Evolutionary conservation across 441 rosid species (phyloP), one percentile per base, ranked within the genome.

Genomic region (Pelargonium cotyledonis): DNA sequence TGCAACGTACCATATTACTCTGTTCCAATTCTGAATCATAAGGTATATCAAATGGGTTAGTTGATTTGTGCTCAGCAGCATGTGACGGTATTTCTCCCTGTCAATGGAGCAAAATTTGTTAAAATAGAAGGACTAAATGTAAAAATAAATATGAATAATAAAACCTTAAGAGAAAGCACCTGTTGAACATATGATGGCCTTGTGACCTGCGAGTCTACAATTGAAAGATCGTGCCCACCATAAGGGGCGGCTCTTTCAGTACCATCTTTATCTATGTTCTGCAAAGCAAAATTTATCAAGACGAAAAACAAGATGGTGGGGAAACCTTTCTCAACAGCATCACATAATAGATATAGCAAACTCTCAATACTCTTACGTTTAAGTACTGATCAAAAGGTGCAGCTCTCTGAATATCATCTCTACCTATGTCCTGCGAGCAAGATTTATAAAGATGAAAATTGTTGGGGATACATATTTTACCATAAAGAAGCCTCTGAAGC

Each of bases 31-130:
- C 90, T 58, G 89, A 78, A 78, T 88, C 94, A 79, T 76, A 89
- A 31, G 99, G 90, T 71, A 94, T 79, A 85, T 94, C 99, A 84
- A 94, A 94, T 19, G 99, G 99, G 72, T 94, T 94, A 66, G 72
- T 83, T 77, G 99, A 89, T 77, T 80, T 87, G 65, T 49, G 79
- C 64, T 76, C 78, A 65, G 76, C 70, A 63, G 71, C 75, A 53
- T 75, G 85, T 53, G 77, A 63, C 68, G 81, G 77, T 68, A 76
- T 67, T 66, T 79, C 84, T 76, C 71, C 90, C 97, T 89, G 84
- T 23, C 61, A 55, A 15, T 55, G 61, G 61, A 55, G 61, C 23
- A 55, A 55, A 7, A 55, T 21, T 55, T 55, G 31, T 26, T 26
- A 26, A 26, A 26, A 26, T 26, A 26, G 1, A 1, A 26, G 31